Evolutionary conservation across 179 eudicot genomes (phyloP), one percentile per base, ranked within the genome.

Genomic region (Drosera spatulata): DNA sequence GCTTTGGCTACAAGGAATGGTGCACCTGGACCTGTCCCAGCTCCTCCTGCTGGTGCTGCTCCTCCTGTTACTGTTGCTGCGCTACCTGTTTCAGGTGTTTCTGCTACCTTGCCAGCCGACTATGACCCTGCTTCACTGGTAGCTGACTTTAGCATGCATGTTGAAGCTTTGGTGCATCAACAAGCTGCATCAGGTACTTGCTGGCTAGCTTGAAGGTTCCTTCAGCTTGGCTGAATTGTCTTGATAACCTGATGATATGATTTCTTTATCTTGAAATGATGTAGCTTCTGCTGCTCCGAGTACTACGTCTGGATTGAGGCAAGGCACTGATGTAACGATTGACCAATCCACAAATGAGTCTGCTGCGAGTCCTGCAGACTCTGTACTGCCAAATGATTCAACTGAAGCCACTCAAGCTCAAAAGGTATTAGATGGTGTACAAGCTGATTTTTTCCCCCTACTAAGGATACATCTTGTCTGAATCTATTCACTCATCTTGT

Each of bases 11-110:
- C 69, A 64, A 69, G 85, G 66, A 85, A 77, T 77, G 72, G 78
- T 39, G 66, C 59, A 66, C 81, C 84, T 55, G 58, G 85, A 56
- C 74, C 84, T 73, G 66, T 78, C 60, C 82, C 80, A 45, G 41
- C 81, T 65, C 77, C 62, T 61, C 71, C 82, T 48, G 53, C 81
- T 51, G 68, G 67, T 56, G 53, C 69, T 63, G 68, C 86, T 7
- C 55, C 85, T 56, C 74, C 76, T 39, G 72, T 57, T 69, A 65
- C 83, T 60, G 65, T 61, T 76, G 48, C 65, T 22, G 67, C 73
- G 45, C 90, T 69, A 61, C 71, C 82, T 70, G 44, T 61, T 14
- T 66, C 62, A 52, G 78, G 73, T 68, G 69, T 60, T 67, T 72
- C 75, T 64, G 61, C 75, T 63, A 64, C 80, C 15, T 81, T 73